phyloP scores from a whole-genome alignment of 306 rosid species.

The Pachyrhizus erosus region DNA sequence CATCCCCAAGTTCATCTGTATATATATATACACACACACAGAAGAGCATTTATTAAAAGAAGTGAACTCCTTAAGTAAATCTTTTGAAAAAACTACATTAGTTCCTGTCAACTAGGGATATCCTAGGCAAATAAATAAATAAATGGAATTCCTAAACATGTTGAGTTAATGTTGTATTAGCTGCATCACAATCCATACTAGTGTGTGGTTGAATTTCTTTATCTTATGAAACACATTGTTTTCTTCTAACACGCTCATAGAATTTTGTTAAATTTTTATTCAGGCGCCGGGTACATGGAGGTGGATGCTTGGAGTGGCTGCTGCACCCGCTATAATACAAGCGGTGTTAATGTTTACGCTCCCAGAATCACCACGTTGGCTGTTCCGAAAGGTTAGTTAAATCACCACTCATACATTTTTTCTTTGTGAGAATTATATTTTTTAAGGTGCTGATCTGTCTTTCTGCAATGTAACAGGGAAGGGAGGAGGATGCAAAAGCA shows the following conservation, averaged over 20 bases:
- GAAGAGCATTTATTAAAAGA: too few relatives aligned
- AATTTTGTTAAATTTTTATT: neutral
- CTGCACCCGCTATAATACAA: constrained; percentile 61
- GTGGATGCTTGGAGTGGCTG: constrained; percentile 83
- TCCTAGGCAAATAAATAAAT: too few relatives aligned
- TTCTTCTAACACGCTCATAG: neutral
- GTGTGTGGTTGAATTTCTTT: neutral
- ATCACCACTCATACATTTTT: neutral
- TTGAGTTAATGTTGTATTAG: neutral
- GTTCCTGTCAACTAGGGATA: too few relatives aligned
- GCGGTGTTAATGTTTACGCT: constrained; percentile 53
- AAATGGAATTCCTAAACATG: neutral
- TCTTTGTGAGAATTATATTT: neutral
- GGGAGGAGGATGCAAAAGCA: constrained; percentile 55
- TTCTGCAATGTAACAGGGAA: constrained; percentile 48
- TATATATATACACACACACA: too few relatives aligned
- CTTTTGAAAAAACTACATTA: too few relatives aligned
- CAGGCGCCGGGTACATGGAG: constrained; percentile 73
- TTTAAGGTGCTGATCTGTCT: neutral
- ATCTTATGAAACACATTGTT: neutral
- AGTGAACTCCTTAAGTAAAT: too few relatives aligned
- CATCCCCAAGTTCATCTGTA: too few relatives aligned
- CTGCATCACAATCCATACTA: neutral
- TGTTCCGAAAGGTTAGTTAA: constrained; percentile 59
- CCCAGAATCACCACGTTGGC: constrained; percentile 80